Percentiles rank a stretch among this genome's conserved stretches.
These are phyloP conservation scores for Phytophthora idaei DNA, from an alignment of 352 stramenopile species.

Conservation along the genomic window DNA sequence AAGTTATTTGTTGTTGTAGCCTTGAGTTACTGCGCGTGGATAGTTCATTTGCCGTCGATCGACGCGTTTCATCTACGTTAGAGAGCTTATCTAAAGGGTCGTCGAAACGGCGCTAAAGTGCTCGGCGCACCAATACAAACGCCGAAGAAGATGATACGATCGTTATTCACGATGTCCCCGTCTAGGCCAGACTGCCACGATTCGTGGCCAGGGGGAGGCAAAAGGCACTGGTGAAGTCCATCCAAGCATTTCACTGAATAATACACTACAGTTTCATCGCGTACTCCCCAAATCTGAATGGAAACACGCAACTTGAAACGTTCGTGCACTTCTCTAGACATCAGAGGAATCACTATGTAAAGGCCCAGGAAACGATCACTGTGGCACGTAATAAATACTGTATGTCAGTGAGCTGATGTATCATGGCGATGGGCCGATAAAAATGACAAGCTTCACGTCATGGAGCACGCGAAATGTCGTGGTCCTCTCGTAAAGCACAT, in stretches of 20 bases:
- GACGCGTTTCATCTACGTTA: background rate
- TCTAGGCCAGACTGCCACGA: no score
- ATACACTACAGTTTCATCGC: no score
- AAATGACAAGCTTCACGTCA: background rate
- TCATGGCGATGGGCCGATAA: background rate
- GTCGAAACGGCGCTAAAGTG: background rate
- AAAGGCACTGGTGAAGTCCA: no score
- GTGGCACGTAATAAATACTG: no score
- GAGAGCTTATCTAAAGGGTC: background rate
- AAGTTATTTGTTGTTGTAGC: constrained; percentile 1
- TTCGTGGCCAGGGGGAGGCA: no score
- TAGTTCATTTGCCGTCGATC: background rate
- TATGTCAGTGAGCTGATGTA: background rate
- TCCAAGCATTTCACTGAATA: no score
- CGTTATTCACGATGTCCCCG: no score
- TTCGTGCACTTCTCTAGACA: no score
- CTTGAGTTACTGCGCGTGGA: background rate
- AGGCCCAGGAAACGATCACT: no score
- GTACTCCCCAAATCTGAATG: no score
- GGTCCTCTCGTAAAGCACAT: background rate
- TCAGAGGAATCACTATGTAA: no score
- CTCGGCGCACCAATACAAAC: background rate
- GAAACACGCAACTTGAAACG: no score
- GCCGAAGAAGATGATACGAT: background rate
- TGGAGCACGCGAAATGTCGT: background rate